These are phyloP conservation scores for Globisporangium irregulare DNA, from an alignment of 352 stramenopile genomes.

Conservation along the genomic window DNA sequence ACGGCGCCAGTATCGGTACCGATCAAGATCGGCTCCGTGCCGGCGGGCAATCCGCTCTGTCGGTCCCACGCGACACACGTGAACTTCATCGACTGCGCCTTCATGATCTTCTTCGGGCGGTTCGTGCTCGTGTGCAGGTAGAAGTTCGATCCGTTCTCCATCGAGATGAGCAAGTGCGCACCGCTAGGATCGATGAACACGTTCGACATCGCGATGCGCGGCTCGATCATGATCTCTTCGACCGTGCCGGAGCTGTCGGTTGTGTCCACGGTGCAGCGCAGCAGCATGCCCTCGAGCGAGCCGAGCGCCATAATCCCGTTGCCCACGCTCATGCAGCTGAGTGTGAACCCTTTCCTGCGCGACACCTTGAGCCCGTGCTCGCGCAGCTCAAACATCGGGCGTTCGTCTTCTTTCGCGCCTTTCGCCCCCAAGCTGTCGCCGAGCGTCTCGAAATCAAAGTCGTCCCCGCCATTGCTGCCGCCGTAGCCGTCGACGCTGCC, in stretches of 20 bases:
- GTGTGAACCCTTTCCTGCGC: slow-evolving; percentile 80
- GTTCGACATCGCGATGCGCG: slow-evolving; percentile 74
- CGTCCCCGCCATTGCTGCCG: slow-evolving; percentile 47
- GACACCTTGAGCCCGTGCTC: slow-evolving; percentile 86
- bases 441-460: slow-evolving; percentile 78
- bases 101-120: slow-evolving; percentile 85
- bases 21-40: slow-evolving; percentile 69
- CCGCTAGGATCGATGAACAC: slow-evolving; percentile 85
- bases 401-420: slow-evolving; percentile 59
- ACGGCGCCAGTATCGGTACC: slow-evolving; percentile 77
- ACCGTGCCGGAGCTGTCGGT: slow-evolving; percentile 69
- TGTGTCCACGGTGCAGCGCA: slow-evolving; percentile 74
- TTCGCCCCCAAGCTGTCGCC: slow-evolving; percentile 35
- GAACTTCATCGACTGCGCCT: slow-evolving; percentile 74
- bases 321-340: slow-evolving; percentile 75
- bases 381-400: slow-evolving; percentile 84
- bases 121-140: slow-evolving; percentile 76
- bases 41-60: slow-evolving; percentile 58
- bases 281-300: slow-evolving; percentile 75
- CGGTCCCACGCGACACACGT: slow-evolving; percentile 82
- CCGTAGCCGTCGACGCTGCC: slow-evolving; percentile 16
- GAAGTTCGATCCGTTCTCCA: slow-evolving; percentile 89
- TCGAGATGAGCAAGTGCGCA: slow-evolving; percentile 74
- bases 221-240: slow-evolving; percentile 90
- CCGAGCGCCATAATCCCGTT: slow-evolving; percentile 82